These are phyloP conservation scores for Lepidium sativum DNA, from an alignment of 345 rosid species.

Conservation along the genomic window DNA sequence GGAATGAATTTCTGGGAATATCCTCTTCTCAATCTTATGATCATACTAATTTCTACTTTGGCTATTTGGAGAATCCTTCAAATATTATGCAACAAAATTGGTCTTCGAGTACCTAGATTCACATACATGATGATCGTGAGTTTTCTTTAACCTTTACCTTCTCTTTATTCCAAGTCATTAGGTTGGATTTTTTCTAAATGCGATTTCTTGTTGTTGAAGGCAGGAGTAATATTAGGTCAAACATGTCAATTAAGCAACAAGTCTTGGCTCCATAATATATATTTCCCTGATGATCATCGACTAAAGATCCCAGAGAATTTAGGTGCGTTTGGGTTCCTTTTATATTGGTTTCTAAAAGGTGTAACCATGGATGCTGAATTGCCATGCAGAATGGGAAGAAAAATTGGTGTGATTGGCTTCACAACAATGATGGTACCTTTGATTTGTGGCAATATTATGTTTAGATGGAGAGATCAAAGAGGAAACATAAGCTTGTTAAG, in stretches of 20 bases:
- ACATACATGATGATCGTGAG: slow-evolving; percentile 26
- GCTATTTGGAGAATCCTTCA: slow-evolving; percentile 19
- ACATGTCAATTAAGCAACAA: slow-evolving; percentile 4
- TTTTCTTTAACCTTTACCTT: not conserved
- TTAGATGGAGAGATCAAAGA: not conserved
- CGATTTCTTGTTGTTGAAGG: slow-evolving; percentile 16
- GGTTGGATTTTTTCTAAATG: not conserved
- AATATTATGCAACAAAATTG: slow-evolving; percentile 2
- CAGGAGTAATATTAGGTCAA: slow-evolving; percentile 20
- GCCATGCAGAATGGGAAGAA: slow-evolving; percentile 12
- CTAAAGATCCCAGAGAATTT: slow-evolving; percentile 25
- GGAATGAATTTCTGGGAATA: slow-evolving; percentile 27
- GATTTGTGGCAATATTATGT: not conserved
- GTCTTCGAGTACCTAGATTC: slow-evolving; percentile 20
- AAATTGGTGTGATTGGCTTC: slow-evolving; percentile 19
- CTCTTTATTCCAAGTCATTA: not conserved
- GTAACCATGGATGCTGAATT: slow-evolving; percentile 40
- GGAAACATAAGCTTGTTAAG: not conserved
- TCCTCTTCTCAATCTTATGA: slow-evolving; percentile 23
- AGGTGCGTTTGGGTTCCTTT: slow-evolving; percentile 32
- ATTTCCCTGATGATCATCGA: slow-evolving; percentile 22
- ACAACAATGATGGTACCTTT: slow-evolving; percentile 28
- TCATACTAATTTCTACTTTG: slow-evolving; percentile 11
- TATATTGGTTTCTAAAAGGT: slow-evolving; percentile 41
- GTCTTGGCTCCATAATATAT: slow-evolving; percentile 2